Base-by-base conservation (phyloP, 495 filamentous ascomycete genomes). In the Trypethelium eluteriae region DNA sequence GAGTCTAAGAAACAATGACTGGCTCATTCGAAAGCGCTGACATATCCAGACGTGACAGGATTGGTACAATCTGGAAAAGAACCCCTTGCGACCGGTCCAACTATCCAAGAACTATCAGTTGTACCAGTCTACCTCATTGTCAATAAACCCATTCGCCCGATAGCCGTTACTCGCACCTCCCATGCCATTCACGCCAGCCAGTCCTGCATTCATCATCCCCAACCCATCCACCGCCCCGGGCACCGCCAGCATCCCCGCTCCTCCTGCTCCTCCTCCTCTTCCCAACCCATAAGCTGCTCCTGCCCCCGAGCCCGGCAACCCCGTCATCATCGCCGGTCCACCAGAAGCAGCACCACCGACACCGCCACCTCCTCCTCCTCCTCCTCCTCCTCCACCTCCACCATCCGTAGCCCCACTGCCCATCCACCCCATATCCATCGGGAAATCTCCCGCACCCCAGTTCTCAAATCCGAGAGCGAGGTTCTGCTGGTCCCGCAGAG, bases 401-500 rank as follows among this genome's bases (percentile, higher is more conserved):
- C 32, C 53, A 59, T 34, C 7, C 32, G 18, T 39, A 41, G 39
- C 50, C n/a, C 63, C 70, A 67, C 66, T 65, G 38, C 64, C 59
- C 66, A 74, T 62, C 72, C 72, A 74, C 7, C 67, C 66, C 12
- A 70, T 39, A 62, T 74, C 72, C 38, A 64, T 69, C 39, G 62
- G 25, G 25, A 25, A 64, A 34, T 39, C 66, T 6, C 64, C 38
- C 35, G 38, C 36, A 56, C 70, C 70, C 77, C 77, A 79, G 57
- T 79, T 78, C 0, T 71, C 77, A 50, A 78, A 78, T 32, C 77
- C 76, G 7, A 64, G 38, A 10, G 74, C 76, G 2, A 75, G 70
- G 64, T 76, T 72, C 25, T 64, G 66, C 64, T 78, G 77, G 56
- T 79, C 77, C 2, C 71, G 64, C 18, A 75, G 66, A 62, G 69